Evolutionary conservation across 441 rosid species (phyloP).

Genomic region (Dalechampia spathulata): DNA sequence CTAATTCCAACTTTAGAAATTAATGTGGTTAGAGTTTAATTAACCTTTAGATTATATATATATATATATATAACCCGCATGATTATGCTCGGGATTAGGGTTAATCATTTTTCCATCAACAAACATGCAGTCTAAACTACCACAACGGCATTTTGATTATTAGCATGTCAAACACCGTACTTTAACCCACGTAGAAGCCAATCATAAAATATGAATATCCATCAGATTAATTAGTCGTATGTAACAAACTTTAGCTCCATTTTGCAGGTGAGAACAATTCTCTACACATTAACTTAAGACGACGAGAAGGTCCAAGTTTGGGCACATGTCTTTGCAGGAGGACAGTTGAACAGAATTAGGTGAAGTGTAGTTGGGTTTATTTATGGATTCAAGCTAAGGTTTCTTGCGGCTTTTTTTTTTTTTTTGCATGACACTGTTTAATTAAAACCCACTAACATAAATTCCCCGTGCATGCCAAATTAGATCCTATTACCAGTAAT

Average conservation of each 20-base stretch:
- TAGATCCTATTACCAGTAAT: background rate
- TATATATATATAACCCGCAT: too few relatives aligned
- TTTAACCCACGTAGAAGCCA: background rate
- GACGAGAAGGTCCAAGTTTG: slow-evolving; percentile 1
- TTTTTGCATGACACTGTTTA: background rate
- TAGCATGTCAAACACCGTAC: background rate
- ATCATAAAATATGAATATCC: background rate
- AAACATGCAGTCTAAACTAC: background rate
- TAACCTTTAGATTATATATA: too few relatives aligned
- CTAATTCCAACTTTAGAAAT: too few relatives aligned
- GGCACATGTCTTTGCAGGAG: slow-evolving; percentile 8
- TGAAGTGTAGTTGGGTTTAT: slow-evolving; percentile 12
- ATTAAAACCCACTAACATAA: background rate
- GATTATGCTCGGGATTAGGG: slow-evolving; percentile 10
- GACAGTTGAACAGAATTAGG: slow-evolving; percentile 19
- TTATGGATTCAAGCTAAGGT: slow-evolving; percentile 4
- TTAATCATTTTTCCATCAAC: slow-evolving; percentile 1
- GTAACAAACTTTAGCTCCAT: background rate
- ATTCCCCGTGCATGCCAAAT: background rate
- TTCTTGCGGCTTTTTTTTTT: background rate
- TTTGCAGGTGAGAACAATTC: background rate
- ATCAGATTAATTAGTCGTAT: too few relatives aligned
- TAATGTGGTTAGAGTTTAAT: too few relatives aligned
- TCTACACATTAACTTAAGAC: background rate
- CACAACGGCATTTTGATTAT: slow-evolving; percentile 3